phyloP scores from a whole-genome alignment of 352 stramenopile genomes.

The Pythium folliculosum region DNA sequence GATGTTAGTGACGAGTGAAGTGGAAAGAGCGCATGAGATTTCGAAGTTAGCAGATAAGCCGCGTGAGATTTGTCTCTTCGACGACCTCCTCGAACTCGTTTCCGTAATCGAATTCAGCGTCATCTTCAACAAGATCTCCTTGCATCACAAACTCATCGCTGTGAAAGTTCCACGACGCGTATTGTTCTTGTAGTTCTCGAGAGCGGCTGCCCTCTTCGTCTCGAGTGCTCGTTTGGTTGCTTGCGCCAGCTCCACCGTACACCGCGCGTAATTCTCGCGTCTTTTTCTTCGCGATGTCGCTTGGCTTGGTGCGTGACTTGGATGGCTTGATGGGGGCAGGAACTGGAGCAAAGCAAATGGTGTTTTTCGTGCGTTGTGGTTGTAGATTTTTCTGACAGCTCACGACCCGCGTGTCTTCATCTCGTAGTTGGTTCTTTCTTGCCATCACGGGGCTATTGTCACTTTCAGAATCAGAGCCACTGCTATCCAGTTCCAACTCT shows the following conservation, averaged over 20 bases:
- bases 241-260: not conserved
- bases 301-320: constrained; percentile 14
- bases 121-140: constrained; percentile 32
- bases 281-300: constrained; percentile 10
- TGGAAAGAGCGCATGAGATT: not conserved
- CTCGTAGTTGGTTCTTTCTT: not conserved
- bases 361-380: not conserved
- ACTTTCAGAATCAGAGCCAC: not conserved
- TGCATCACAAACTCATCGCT: constrained; percentile 29
- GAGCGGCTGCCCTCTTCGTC: not conserved
- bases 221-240: constrained; percentile 5
- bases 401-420: not conserved
- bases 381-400: not conserved
- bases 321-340: not conserved
- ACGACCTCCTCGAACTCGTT: constrained; percentile 85
- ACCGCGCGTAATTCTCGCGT: constrained; percentile 19
- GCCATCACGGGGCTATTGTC: not conserved
- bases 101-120: constrained; percentile 64
- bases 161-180: constrained; percentile 28
- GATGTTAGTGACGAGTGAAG: constrained; percentile 32
- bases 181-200: constrained; percentile 20
- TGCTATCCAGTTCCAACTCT: not conserved
- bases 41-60: constrained; percentile 46
- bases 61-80: constrained; percentile 59
- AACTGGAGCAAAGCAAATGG: not conserved